Conservation (phyloP, 345 rosid species). For the Populus davidiana region DNA sequence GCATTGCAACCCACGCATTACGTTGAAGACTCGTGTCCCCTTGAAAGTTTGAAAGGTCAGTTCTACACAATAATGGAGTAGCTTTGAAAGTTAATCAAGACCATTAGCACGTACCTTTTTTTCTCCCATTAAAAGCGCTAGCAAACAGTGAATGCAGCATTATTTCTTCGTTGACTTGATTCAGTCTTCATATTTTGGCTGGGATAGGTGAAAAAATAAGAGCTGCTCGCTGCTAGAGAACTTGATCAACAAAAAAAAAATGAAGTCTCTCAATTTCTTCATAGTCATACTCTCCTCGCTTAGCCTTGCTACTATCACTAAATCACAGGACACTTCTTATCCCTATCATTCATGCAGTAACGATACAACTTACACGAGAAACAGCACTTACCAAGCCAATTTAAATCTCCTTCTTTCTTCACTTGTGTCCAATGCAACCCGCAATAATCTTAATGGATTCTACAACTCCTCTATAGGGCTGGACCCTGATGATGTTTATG, state of each 20-base stretch:
- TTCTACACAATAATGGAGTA: no score
- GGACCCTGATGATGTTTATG: constrained; percentile 10
- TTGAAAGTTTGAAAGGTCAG: no score
- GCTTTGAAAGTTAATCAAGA: no score
- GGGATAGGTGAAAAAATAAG: no score
- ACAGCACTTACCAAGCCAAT: constrained; percentile 13
- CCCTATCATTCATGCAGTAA: neutral
- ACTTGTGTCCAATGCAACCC: neutral
- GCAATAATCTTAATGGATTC: neutral
- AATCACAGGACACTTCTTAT: constrained; percentile 1
- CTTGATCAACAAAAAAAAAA: neutral
- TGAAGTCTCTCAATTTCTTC: neutral
- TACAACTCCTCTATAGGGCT: neutral
- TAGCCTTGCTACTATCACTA: neutral
- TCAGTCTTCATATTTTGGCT: neutral
- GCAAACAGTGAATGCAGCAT: no score
- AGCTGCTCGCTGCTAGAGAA: neutral
- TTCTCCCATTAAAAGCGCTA: no score
- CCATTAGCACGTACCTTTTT: no score
- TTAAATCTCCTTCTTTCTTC: constrained; percentile 10
- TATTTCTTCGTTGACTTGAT: no score
- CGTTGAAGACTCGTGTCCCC: no score
- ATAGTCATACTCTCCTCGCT: neutral
- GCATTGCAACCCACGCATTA: neutral
- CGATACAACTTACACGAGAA: neutral